A percentile compares a stretch with the other conserved stretches of the same genome.
Evolutionary conservation across 108 stramenopile genomes (phyloP).

Genomic region (Skeletonema costatum): DNA sequence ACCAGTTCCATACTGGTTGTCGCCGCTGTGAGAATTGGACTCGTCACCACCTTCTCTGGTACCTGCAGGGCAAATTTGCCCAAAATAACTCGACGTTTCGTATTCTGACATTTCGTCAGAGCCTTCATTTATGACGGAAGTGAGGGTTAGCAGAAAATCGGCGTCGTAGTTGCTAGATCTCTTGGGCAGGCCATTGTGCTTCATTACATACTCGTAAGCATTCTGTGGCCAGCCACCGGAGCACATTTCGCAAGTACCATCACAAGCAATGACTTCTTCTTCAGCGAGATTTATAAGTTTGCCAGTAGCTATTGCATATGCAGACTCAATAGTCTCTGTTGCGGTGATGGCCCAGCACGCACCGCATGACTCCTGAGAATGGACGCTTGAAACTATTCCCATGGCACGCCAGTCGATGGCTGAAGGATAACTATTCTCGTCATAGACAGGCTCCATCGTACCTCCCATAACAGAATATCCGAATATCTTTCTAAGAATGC

Average conservation of each 20-base stretch:
- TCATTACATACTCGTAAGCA: constrained; percentile 85
- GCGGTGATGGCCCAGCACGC: constrained; percentile 96
- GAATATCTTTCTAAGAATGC: constrained; percentile 66
- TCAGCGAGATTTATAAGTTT: constrained; percentile 67
- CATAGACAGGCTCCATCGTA: constrained; percentile 65
- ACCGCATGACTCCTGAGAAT: constrained; percentile 77
- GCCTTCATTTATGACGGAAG: constrained; percentile 58
- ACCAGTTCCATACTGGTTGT: constrained; percentile 34
- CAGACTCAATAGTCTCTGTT: constrained; percentile 80
- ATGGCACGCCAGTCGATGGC: constrained; percentile 83
- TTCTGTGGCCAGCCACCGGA: constrained; percentile 91
- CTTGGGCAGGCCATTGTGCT: constrained; percentile 73
- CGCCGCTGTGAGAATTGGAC: constrained; percentile 28
- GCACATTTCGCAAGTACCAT: constrained; percentile 70
- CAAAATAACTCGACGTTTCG: constrained; percentile 50
- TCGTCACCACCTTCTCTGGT: constrained; percentile 28
- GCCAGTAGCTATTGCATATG: constrained; percentile 72
- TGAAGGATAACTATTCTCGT: constrained; percentile 46
- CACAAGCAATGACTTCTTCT: constrained; percentile 55
- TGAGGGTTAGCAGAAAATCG: constrained; percentile 64
- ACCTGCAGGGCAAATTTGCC: constrained; percentile 66
- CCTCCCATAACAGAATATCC: constrained; percentile 65
- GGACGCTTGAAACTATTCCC: constrained; percentile 72
- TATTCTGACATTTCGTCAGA: constrained; percentile 48
- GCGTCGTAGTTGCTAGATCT: constrained; percentile 62